Evolutionary conservation across 1,284 basidiomycete genomes (phyloP), one percentile per base, ranked within the genome.

Genomic region (Mycocalia duriaeana): DNA sequence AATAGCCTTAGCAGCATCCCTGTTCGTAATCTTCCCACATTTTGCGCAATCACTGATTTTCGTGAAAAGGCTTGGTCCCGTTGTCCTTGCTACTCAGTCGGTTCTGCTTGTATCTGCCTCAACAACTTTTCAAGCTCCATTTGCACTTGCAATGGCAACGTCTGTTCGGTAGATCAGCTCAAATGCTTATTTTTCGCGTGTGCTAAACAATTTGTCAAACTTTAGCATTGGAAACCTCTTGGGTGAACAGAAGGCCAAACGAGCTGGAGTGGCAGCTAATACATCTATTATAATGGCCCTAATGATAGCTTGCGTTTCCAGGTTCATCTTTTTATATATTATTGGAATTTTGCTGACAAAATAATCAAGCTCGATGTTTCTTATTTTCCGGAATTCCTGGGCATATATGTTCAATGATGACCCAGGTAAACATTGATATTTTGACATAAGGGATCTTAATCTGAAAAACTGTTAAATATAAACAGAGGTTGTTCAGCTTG

Each of bases 71-170:
- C 55, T 73, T 18, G 82, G 85, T 0, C 81, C 85, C 0, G 71
- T 75, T 7, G 67, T 75, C 6, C 71, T 89, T 14, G 87, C 87
- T 1, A 75, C 81, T 1, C 87, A 91, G 58, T 87, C 84, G 2
- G 81, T 91, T 1, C 66, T 91, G 11, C 70, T 91, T 2, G 79
- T 86, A 6, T 89, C 81, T 45, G 78, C 75, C 22, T 85, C 89
- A 2, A 84, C 85, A 3, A 87, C 87, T 3, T 95, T 83, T 65
- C 93, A 95, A 64, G 87, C 87, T 1, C 91, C 92, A 0, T 91
- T 83, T 50, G 82, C 90, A 1, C 66, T 95, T 16, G 79, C 84
- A 45, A 79, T 94, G 6, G 91, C 93, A 0, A 74, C 86, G 1
- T 87, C 91, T 18, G 91, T 95, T 39, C 81, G 93, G 79, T 86